Percentiles rank a stretch among this genome's conserved stretches.
Conservation (phyloP, 2,329 filamentous ascomycete species). For the Zasmidium citrigriseum region DNA sequence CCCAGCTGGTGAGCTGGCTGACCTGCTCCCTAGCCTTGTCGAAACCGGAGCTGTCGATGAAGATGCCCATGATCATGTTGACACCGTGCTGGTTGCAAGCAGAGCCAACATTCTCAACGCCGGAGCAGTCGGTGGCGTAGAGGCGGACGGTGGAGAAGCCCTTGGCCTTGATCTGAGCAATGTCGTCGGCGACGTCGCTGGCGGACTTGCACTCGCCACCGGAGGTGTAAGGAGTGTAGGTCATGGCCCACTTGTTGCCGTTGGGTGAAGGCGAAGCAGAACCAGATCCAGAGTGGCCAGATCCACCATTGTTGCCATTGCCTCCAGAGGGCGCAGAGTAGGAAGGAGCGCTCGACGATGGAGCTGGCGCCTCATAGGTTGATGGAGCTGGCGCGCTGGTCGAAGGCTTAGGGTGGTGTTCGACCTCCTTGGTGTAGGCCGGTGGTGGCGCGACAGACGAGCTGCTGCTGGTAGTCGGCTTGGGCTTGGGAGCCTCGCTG, state of each 20-base stretch:
- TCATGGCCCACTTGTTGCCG: constrained; percentile 50
- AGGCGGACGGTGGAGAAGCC: constrained; percentile 70
- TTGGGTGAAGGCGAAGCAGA: constrained; percentile 33
- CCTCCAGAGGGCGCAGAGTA: background rate
- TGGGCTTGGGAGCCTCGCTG: constrained; percentile 16
- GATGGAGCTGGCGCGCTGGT: constrained; percentile 1
- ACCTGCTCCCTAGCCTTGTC: constrained; percentile 69
- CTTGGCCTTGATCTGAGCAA: constrained; percentile 44
- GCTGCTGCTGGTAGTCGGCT: constrained; percentile 1
- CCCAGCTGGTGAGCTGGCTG: constrained; percentile 71
- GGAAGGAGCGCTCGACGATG: background rate
- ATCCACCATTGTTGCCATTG: background rate
- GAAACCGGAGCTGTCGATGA: constrained; percentile 66
- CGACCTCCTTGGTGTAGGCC: background rate
- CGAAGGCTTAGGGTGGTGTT: constrained; percentile 2
- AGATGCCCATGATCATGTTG: constrained; percentile 84
- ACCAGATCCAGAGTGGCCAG: constrained; percentile 4
- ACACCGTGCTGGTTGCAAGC: constrained; percentile 68
- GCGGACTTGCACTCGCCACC: constrained; percentile 46
- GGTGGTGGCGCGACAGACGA: constrained; percentile 5
- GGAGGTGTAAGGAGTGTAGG: constrained; percentile 50
- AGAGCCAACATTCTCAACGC: constrained; percentile 71
- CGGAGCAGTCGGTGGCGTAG: constrained; percentile 90
- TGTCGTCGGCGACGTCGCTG: constrained; percentile 41
- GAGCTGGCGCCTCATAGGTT: background rate